Conservation (phyloP, 495 filamentous ascomycete species). For the Annulohypoxylon moriforme region DNA sequence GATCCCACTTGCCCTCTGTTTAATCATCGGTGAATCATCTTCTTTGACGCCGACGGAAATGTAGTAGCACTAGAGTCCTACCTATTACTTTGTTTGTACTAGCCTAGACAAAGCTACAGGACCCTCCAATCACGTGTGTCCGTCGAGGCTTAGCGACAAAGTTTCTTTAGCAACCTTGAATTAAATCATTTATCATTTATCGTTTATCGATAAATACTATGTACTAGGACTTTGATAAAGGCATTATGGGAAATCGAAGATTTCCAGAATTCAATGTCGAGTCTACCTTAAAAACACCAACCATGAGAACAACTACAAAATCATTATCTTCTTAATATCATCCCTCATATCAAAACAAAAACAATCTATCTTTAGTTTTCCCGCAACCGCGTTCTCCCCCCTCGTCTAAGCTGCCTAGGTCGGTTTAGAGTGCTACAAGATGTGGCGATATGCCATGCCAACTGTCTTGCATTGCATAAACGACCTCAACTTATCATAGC, state of each 20-base stretch:
- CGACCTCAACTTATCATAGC: slow-evolving; percentile 41
- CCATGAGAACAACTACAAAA: not conserved
- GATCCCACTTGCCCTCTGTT: slow-evolving; percentile 24
- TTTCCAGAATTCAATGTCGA: too few species aligned
- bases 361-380: slow-evolving; percentile 7
- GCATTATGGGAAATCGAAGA: too few species aligned
- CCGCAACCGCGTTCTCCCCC: slow-evolving; percentile 25
- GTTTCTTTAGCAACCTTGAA: not conserved
- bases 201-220: too few species aligned
- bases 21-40: slow-evolving; percentile 18
- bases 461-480: slow-evolving; percentile 55
- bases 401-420: slow-evolving; percentile 23
- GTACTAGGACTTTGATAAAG: too few species aligned
- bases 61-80: not conserved
- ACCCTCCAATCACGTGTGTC: slow-evolving; percentile 31
- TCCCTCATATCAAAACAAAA: not conserved
- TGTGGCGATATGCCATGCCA: slow-evolving; percentile 49
- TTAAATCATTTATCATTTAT: too few species aligned
- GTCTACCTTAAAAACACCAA: too few species aligned
- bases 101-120: not conserved
- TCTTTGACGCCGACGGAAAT: slow-evolving; percentile 9
- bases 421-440: slow-evolving; percentile 37
- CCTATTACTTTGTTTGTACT: slow-evolving; percentile 8
- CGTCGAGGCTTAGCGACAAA: slow-evolving; percentile 9
- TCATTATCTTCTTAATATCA: not conserved